phyloP scores from a whole-genome alignment of 306 rosid species.

The Quercus variabilis region DNA sequence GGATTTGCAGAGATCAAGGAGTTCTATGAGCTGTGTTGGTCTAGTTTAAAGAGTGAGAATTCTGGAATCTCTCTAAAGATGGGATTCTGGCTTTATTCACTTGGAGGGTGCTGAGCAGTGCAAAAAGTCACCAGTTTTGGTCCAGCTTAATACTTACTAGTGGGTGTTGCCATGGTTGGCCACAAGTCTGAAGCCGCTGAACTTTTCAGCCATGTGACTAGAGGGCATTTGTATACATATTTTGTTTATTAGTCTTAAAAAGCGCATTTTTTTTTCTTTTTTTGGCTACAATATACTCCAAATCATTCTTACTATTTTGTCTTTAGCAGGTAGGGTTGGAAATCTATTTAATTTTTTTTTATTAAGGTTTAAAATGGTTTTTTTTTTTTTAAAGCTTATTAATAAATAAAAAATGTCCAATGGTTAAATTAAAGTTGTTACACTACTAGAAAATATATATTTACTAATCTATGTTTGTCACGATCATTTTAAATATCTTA shows the following conservation, averaged over 20 bases:
- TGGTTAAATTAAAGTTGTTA: too few relatives aligned
- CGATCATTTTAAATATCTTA: too few relatives aligned
- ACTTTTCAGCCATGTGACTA: neutral
- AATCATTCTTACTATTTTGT: too few relatives aligned
- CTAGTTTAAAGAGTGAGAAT: neutral
- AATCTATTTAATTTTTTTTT: too few relatives aligned
- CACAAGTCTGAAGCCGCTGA: neutral
- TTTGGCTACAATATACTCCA: too few relatives aligned
- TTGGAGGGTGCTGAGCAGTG: neutral
- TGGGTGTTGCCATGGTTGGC: neutral
- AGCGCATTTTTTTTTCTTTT: too few relatives aligned
- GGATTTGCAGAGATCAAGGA: slow-evolving; percentile 1
- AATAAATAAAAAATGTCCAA: too few relatives aligned
- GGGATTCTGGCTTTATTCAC: neutral
- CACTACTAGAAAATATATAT: too few relatives aligned
- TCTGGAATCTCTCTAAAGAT: neutral
- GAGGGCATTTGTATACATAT: neutral
- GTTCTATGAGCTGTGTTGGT: neutral
- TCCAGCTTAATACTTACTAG: neutral
- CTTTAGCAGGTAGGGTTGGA: too few relatives aligned
- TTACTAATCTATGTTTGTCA: too few relatives aligned
- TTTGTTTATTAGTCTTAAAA: neutral
- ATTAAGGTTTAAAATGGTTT: too few relatives aligned
- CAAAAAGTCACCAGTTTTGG: neutral
- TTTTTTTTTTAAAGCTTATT: too few relatives aligned